Evolutionary conservation across 2,329 filamentous ascomycete species (phyloP), one percentile per base, ranked within the genome.

Genomic region (Pleomassaria siparia): DNA sequence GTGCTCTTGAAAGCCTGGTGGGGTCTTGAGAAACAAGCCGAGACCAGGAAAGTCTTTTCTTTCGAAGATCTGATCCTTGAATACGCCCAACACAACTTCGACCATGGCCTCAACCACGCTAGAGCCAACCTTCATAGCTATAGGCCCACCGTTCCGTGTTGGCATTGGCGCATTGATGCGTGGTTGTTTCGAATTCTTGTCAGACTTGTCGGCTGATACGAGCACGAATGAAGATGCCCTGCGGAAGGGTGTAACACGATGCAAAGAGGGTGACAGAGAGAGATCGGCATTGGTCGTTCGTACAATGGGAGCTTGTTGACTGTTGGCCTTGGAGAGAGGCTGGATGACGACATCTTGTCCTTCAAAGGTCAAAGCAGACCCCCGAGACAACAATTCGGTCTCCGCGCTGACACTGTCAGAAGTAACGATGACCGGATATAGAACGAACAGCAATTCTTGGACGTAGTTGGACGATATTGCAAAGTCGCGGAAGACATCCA

Each of bases 11-110:
- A 95, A 96, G 0, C 92, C 91, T 0, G 94, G 90, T 1, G 95
- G 94, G 0, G 92, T 87, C 66, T 94, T 96, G 44, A 89, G 76
- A 62, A 89, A 95, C 9, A 99, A 74, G 0, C 87, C 85, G 44
- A 99, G 88, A 0, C 94, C 92, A 2, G 86, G 79, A 63, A 97
- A 99, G 44, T 99, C 94, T 66, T 96, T 96, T 21, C 90, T 85
- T 24, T 80, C 81, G 33, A 96, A 82, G 0, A 97, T 75, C 59
- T 97, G 90, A 60, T 96, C 91, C 41, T 88, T 80, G 62, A 96
- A 95, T 0, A 96, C 84, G 16, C 81, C 82, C 40, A 94, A 78
- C 2, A 92, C 81, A 18, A 97, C 79, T 53, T 91, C 87, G 4
- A 95, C 71, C 12, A 96, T 75, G 4, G 83, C 84, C 52, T 95